Base-by-base conservation (phyloP, 2,329 filamentous ascomycete genomes). In the Fusarium nelsonii region DNA sequence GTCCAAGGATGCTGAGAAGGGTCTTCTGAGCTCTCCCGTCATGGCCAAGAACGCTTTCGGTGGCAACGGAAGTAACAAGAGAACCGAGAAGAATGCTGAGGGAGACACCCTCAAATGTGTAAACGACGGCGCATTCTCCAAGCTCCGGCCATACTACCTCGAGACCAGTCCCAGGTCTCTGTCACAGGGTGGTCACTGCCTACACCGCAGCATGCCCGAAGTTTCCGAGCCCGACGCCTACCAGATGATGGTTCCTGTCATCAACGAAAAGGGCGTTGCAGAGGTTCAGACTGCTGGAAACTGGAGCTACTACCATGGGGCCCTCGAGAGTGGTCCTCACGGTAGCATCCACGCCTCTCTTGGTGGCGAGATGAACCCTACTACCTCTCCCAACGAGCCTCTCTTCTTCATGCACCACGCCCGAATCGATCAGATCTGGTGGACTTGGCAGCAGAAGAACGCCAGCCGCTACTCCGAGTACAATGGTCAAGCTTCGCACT, bases 321-420 rank as follows among this genome's bases (percentile, higher is more conserved):
- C 32, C 3, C 36, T 48, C 1, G 60, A 63, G 9, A 43, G 49
- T 4, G 58, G 60, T 2, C 60, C 60, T 12, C 60, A 63, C 4
- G 43, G 50, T 8, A 23, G 4, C 2, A 63, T 63, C 3, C 60
- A 63, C 6, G 50, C 49, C 20, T 63, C 37, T 10, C 43, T 63
- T 0, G 20, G 60, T 0, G 60, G 60, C n/a, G 60, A 63, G 10
- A 63, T 63, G 60, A 63, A 57, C 8, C 58, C 58, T 3, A 57
- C 50, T 2, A 63, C 60, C 2, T 63, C 60, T 3, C 60, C 60
- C 0, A 63, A 63, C 4, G 60, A 64, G 6, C 59, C 61, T 33
- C 51, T 64, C 1, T 64, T 64, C 39, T 64, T 64, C 39, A 3
- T 64, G 10, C 61, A 64, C 6, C 59, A 64, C 1, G 52, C 59